phyloP scores from a whole-genome alignment of 768 basidiomycete genomes.

The Termitomyces titanicus region DNA sequence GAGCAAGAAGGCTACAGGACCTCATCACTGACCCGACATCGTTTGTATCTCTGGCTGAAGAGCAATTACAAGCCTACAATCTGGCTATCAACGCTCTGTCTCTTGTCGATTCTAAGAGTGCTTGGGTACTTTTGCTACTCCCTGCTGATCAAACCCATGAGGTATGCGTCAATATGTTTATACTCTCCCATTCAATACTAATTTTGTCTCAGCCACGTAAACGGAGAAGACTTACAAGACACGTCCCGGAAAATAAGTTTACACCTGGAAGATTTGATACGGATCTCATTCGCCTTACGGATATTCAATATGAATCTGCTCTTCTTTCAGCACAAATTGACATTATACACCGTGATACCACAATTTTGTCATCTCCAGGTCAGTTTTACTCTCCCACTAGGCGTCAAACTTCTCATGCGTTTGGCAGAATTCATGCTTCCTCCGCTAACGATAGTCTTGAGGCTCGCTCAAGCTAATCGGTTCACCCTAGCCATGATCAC shows the following conservation, averaged over 20 bases:
- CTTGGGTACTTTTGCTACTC: slow-evolving; percentile 76
- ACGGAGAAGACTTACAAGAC: slow-evolving; percentile 64
- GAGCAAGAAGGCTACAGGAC: slow-evolving; percentile 74
- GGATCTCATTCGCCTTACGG: slow-evolving; percentile 75
- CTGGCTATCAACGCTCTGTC: slow-evolving; percentile 88
- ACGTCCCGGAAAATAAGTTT: slow-evolving; percentile 77
- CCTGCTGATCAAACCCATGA: slow-evolving; percentile 41
- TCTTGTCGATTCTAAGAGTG: slow-evolving; percentile 73
- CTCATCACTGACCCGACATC: slow-evolving; percentile 38
- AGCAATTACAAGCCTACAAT: slow-evolving; percentile 76
- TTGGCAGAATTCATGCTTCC: slow-evolving; percentile 49
- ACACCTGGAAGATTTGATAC: slow-evolving; percentile 58
- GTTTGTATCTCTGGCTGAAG: slow-evolving; percentile 49
- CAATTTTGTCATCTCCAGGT: slow-evolving; percentile 64
- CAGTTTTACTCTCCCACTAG: slow-evolving; percentile 20
- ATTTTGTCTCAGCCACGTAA: slow-evolving; percentile 51
- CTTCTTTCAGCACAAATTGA: slow-evolving; percentile 76
- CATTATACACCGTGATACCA: slow-evolving; percentile 65
- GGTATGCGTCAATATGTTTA: slow-evolving; percentile 37
- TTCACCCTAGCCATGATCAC: slow-evolving; percentile 79
- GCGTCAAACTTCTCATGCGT: not conserved
- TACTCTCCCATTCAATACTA: slow-evolving; percentile 11
- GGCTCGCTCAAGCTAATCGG: slow-evolving; percentile 72
- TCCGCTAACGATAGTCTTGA: slow-evolving; percentile 65
- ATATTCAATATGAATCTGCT: slow-evolving; percentile 77